Percentiles rank a stretch among this genome's conserved stretches.
Conservation (phyloP, 148 eudicot genomes). For the Dianthus caryophyllus region DNA sequence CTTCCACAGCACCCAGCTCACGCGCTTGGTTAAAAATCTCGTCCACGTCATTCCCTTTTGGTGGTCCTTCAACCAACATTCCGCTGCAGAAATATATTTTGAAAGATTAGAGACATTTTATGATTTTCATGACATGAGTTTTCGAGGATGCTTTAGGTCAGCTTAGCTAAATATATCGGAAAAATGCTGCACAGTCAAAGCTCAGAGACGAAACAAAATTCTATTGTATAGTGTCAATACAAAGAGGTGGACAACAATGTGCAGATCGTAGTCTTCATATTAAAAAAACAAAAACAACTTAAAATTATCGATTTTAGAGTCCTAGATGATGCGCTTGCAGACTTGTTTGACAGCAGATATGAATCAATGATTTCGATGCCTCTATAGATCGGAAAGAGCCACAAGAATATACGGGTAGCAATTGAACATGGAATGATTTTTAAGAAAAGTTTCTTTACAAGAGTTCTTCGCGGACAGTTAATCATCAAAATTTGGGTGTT, state of each 20-base stretch:
- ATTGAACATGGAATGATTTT: neutral
- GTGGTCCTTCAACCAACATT: slow-evolving; percentile 87
- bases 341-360: neutral
- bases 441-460: neutral
- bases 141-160: neutral
- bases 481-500: neutral
- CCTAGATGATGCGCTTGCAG: neutral
- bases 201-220: no score
- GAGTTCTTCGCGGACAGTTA: neutral
- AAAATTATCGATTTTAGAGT: no score
- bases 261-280: no score
- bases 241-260: no score
- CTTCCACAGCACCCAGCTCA: slow-evolving; percentile 70
- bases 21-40: slow-evolving; percentile 81
- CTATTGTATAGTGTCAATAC: no score
- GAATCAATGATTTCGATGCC: no score
- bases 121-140: neutral
- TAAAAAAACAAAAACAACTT: no score
- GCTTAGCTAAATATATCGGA: no score
- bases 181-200: no score
- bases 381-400: no score
- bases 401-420: neutral
- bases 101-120: slow-evolving; percentile 6
- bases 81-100: slow-evolving; percentile 53
- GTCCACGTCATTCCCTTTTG: slow-evolving; percentile 82